phyloP scores from a whole-genome alignment of 495 filamentous ascomycete genomes.

The Penicillium goetzii region DNA sequence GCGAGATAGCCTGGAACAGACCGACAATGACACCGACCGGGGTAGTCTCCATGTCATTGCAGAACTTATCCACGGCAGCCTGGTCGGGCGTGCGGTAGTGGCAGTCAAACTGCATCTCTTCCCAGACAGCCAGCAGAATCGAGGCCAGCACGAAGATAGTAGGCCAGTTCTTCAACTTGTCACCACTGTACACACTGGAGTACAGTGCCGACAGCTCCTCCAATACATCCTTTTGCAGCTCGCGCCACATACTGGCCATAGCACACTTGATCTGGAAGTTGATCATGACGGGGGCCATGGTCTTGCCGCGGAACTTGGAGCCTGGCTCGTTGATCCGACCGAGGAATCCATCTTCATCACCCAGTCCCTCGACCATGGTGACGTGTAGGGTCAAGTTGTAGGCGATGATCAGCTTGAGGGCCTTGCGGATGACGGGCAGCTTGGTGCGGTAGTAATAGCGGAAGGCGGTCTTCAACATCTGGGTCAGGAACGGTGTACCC shows the following conservation, averaged over 20 bases:
- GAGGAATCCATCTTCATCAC: slow-evolving; percentile 74
- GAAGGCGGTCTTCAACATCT: slow-evolving; percentile 92
- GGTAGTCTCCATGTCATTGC: slow-evolving; percentile 89
- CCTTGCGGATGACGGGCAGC: slow-evolving; percentile 84
- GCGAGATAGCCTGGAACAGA: slow-evolving; percentile 92
- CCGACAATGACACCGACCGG: slow-evolving; percentile 94
- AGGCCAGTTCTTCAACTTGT: slow-evolving; percentile 95
- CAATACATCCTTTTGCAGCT: slow-evolving; percentile 89
- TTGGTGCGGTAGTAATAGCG: slow-evolving; percentile 84
- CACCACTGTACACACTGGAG: slow-evolving; percentile 90
- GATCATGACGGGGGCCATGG: slow-evolving; percentile 92
- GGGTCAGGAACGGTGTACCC: slow-evolving; percentile 87
- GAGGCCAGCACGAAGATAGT: slow-evolving; percentile 95
- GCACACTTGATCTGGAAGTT: slow-evolving; percentile 98
- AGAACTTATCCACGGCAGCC: slow-evolving; percentile 85
- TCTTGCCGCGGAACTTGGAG: slow-evolving; percentile 84
- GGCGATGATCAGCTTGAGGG: slow-evolving; percentile 85
- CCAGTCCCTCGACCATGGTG: slow-evolving; percentile 85
- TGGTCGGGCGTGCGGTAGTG: slow-evolving; percentile 87
- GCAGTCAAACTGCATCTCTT: slow-evolving; percentile 96
- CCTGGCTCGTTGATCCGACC: slow-evolving; percentile 78
- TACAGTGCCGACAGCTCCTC: slow-evolving; percentile 89
- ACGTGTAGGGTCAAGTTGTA: slow-evolving; percentile 93
- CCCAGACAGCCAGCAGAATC: slow-evolving; percentile 89
- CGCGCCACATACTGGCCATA: slow-evolving; percentile 94